Base-by-base conservation (phyloP, 2,329 filamentous ascomycete species). In the Talaromyces sp. region DNA sequence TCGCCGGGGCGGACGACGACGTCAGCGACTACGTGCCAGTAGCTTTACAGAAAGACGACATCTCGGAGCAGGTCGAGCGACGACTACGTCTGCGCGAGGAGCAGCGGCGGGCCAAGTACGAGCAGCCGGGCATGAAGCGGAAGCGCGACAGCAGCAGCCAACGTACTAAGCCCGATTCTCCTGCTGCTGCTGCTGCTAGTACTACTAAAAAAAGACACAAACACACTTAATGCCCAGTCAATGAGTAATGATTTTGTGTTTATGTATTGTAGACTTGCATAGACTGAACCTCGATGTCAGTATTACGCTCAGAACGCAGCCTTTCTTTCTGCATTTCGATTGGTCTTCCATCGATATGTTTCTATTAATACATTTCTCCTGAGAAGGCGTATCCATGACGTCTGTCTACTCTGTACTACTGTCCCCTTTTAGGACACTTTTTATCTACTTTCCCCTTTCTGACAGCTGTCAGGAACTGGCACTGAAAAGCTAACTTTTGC, bases 31-130 rank as follows among this genome's bases (percentile, higher is more conserved):
- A 60, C 32, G 64, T 65, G 7, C 66, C 71, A 0, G 62, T 67
- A 0, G 65, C 70, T n/a, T 53, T 72, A 17, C 73, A 76, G 43
- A 74, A 72, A 26, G 77, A 80, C 57, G 77, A 80, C 61, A 80
- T 80, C 53, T 78, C 77, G 3, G 74, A 70, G 11, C 78, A 79
- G 54, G 79, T 81, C 0, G 76, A 78, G 58, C 73, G 74, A 19
- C 70, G 77, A n/a, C 60, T 80, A 38, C 71, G 70, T 52, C 75
- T 78, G 46, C 79, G 75, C 59, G 77, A 79, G 60, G 74, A 77
- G 55, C 43, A 21, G 43, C 68, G 66, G 13, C 73, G 75, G 3
- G 70, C 66, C 35, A 70, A 67, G 56, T 63, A 62, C 19, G 70
- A 70, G 52, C 61, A 73, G 52, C 62, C 68, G 4, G 72, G 76